Evolutionary conservation across 305 asterid species (phyloP), one percentile per base, ranked within the genome.

Genomic region (Rubia balearica): DNA sequence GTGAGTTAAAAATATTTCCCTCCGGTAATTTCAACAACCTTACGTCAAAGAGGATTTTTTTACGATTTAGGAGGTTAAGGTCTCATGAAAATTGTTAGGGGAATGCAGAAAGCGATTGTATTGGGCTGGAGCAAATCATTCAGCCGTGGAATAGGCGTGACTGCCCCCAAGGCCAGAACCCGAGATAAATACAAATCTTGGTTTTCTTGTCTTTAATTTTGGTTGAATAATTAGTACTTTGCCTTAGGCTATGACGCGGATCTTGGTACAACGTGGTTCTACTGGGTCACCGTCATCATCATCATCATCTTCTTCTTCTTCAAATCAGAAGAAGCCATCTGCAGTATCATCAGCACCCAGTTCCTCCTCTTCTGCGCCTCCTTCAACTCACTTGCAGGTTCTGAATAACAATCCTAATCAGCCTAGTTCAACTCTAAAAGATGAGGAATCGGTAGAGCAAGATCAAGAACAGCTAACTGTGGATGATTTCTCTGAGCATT

Each of bases 1-100:
- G 66, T 67, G 80, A 66, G 72, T 75, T 73, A 68, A 73, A 75
- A 70, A 80, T 57, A 75, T 76, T 73, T 67, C 75, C 77, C 75
- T 62, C 83, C 74, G 88, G 89, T 86, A 86, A 82, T 85, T 84
- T 85, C 67, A 59, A 83, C 79, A 76, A 75, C 83, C 81, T 83
- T 81, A 74, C 80, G 79, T 76, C 75, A 83, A 83, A 85, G 86
- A 81, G 86, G 87, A 73, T 82, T 82, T 86, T 81, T 77, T 77
- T 81, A 81, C 81, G 76, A 79, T 76, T 81, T 86, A 76, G 89
- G 91, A 84, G 87, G 85, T 79, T 76, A 78, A 87, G 95, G 83
- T 92, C 96, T 94, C 91, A 94, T 91, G 99, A 91, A 96, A 91
- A 87, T 94, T 91, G 88, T 81, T 86, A 88, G 96, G 99, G 99